phyloP scores from a whole-genome alignment of 169 alveolate species.

The Pseudocohnilembus persalinus region DNA sequence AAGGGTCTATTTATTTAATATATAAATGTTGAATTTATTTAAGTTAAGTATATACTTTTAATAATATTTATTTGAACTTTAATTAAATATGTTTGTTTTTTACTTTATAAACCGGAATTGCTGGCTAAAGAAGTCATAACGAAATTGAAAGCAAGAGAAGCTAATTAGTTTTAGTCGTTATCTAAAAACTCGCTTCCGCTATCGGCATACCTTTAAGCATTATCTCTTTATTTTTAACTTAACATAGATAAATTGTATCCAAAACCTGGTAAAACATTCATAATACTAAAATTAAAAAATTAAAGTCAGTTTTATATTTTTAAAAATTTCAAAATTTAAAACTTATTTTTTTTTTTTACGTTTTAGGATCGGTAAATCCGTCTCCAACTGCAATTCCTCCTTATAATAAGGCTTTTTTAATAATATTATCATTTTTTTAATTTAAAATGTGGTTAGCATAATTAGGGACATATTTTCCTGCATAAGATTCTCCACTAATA shows the following conservation, averaged over 20 bases:
- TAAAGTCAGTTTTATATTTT: not conserved
- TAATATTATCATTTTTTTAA: slow-evolving; percentile 1
- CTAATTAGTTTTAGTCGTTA: not conserved
- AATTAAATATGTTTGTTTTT: too few species aligned
- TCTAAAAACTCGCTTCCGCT: not conserved
- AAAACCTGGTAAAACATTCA: not conserved
- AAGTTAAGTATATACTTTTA: too few species aligned
- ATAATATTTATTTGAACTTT: too few species aligned
- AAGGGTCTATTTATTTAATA: not conserved
- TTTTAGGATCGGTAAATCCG: slow-evolving; percentile 45
- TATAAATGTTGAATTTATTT: too few species aligned
- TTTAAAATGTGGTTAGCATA: slow-evolving; percentile 28
- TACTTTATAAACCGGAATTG: not conserved
- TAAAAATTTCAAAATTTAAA: not conserved
- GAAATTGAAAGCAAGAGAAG: not conserved
- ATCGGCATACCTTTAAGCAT: not conserved
- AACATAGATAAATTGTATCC: not conserved
- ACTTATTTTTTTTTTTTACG: not conserved
- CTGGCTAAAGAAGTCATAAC: not conserved
- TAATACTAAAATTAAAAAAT: not conserved
- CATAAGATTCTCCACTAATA: slow-evolving; percentile 44
- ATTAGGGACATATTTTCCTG: slow-evolving; percentile 47
- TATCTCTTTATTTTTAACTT: not conserved
- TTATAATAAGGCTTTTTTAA: slow-evolving; percentile 19
- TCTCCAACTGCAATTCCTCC: slow-evolving; percentile 43